A percentile compares a stretch with the other conserved stretches of the same genome.
Evolutionary conservation across 371 early-diverging fungal genomes (phyloP).

Genomic region (Circinella umbellata): DNA sequence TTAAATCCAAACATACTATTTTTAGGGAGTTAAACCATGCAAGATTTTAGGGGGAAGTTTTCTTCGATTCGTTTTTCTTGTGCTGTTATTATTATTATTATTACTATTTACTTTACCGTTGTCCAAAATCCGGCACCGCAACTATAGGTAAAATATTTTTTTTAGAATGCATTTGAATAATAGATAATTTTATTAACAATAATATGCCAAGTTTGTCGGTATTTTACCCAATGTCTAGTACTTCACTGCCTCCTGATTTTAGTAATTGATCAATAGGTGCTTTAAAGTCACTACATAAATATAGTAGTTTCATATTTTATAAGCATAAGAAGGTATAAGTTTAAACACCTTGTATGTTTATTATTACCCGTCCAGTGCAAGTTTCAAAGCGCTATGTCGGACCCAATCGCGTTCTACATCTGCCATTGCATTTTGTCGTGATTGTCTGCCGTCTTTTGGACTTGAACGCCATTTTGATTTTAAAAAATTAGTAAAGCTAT

Average conservation of each 20-base stretch:
- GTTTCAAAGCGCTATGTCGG: slow-evolving; percentile 43
- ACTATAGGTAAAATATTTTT: slow-evolving; percentile 15
- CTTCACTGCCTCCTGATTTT: slow-evolving; percentile 47
- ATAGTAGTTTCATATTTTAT: background rate
- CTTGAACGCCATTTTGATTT: slow-evolving; percentile 28
- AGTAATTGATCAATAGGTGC: slow-evolving; percentile 42
- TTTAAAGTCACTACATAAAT: slow-evolving; percentile 35
- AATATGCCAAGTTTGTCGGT: no score
- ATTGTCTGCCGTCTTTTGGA: slow-evolving; percentile 17
- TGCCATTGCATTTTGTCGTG: slow-evolving; percentile 19
- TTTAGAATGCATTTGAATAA: no score
- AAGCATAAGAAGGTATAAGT: background rate
- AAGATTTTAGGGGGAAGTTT: background rate
- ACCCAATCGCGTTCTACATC: slow-evolving; percentile 52
- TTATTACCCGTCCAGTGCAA: slow-evolving; percentile 48
- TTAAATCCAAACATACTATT: slow-evolving; percentile 1
- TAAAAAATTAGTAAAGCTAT: slow-evolving; percentile 26
- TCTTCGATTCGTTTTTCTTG: no score
- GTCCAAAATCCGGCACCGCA: slow-evolving; percentile 54
- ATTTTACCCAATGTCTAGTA: slow-evolving; percentile 47
- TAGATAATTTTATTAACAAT: no score
- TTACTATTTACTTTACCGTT: slow-evolving; percentile 25
- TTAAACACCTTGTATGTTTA: background rate
- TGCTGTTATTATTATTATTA: no score
- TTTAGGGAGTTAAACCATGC: slow-evolving; percentile 3